A percentile compares a stretch with the other conserved stretches of the same genome.
Evolutionary conservation across 2,329 filamentous ascomycete genomes (phyloP).

Genomic region (Blastomyces percursus): DNA sequence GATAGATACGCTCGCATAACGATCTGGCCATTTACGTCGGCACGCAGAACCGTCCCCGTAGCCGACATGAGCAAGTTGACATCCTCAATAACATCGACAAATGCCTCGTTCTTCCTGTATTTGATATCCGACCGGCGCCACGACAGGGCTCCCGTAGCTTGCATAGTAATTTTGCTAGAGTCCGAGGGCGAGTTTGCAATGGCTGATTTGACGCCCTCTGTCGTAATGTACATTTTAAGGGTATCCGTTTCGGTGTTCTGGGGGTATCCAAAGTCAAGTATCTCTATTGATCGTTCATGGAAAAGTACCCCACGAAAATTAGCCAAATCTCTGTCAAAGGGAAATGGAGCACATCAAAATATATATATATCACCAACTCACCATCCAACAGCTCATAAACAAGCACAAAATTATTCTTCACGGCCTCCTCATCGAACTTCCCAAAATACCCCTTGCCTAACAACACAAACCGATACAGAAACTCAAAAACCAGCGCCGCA

Average conservation of each 20-base stretch:
- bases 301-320: background rate
- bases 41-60: constrained; percentile 83
- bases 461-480: constrained; percentile 81
- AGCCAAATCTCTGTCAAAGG: background rate
- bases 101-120: constrained; percentile 98
- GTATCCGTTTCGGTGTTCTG: constrained; percentile 99
- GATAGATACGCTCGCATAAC: constrained; percentile 97
- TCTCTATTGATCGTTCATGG: constrained; percentile 51
- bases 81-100: constrained; percentile 98
- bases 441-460: constrained; percentile 94
- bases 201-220: constrained; percentile 89
- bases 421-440: constrained; percentile 97
- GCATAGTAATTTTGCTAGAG: constrained; percentile 97
- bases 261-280: constrained; percentile 96
- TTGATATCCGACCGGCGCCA: constrained; percentile 97
- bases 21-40: constrained; percentile 94
- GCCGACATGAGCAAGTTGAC: constrained; percentile 99
- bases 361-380: constrained; percentile 30
- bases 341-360: background rate
- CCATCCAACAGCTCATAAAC: constrained; percentile 95
- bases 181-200: constrained; percentile 60
- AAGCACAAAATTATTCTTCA: constrained; percentile 99
- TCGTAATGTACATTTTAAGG: constrained; percentile 99
- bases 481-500: constrained; percentile 94
- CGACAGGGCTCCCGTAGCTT: constrained; percentile 90